Evolutionary conservation across 805 yeast genomes (phyloP), one percentile per base, ranked within the genome.

Genomic region (Yamadazyma scolyti): DNA sequence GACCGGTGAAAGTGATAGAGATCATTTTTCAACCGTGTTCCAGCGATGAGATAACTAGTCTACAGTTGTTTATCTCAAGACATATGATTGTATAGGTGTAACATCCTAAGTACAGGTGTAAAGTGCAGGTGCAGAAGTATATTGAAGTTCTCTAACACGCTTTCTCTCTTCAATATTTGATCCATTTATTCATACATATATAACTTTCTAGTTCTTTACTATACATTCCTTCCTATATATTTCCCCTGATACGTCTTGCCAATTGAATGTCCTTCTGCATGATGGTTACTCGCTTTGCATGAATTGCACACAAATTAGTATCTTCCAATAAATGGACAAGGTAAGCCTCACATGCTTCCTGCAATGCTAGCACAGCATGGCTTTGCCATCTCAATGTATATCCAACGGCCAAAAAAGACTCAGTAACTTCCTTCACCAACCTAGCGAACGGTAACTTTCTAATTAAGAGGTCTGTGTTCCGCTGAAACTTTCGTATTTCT

Each of bases 251-350:
- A 54, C 90, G 66, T 60, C 93, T 70, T 3, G 93, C 93, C 42
- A 83, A 60, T 48, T 82, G 89, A 39, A 83, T 77, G 51, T 83
- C 94, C 53, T 79, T 82, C 47, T 80, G 83, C 90, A 82, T 83
- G 20, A 83, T 81, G 0, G 94, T 83, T n/a, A 83, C 87, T 44
- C 94, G 60, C 48, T 79, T 82, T 1, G 88, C 89, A 55, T 83
- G 93, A 22, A 83, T 58, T 9, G 93, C 93, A 53, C 86, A 66
- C 22, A 82, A 51, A 45, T 83, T 83, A 3, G 89, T 82, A 50
- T 83, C 93, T 48, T 83, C 93, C 30, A 83, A 61, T 22, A 83
- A 57, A 32, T 82, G 82, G 9, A 82, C 79, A 38, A 83, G 53
- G 40, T 77, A 83, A 1, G 90, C 89, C 50, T 83, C 94, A 28